These are phyloP conservation scores for Aspergillus campestris DNA, from an alignment of 495 filamentous ascomycete genomes.

Conservation along the genomic window DNA sequence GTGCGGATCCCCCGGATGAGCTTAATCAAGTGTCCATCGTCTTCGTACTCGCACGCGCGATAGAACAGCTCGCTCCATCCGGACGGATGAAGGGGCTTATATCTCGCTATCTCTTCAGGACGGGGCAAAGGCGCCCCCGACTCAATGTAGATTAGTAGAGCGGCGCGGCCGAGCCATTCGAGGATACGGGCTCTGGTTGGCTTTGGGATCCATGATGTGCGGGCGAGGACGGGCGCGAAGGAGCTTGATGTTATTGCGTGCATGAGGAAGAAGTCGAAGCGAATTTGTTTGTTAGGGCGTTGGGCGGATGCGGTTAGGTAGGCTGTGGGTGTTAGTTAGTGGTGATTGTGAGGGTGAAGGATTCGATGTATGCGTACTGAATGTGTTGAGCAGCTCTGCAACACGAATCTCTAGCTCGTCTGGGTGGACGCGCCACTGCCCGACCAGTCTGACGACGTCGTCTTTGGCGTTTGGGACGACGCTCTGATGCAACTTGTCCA, in stretches of 20 bases:
- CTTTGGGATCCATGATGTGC: constrained; percentile 20
- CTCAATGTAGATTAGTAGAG: constrained; percentile 29
- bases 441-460: constrained; percentile 15
- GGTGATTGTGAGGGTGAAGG: background rate
- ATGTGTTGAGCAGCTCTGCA: constrained; percentile 25
- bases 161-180: constrained; percentile 29
- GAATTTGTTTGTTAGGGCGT: constrained; percentile 16
- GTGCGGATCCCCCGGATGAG: constrained; percentile 28
- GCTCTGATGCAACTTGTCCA: constrained; percentile 14
- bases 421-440: constrained; percentile 11
- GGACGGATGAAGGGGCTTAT: constrained; percentile 10
- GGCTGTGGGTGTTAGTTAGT: background rate
- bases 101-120: constrained; percentile 10
- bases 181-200: constrained; percentile 21
- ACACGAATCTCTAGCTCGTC: constrained; percentile 14
- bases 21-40: constrained; percentile 34
- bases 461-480: constrained; percentile 7
- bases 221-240: constrained; percentile 18
- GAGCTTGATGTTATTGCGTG: constrained; percentile 28
- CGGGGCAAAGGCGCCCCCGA: constrained; percentile 11
- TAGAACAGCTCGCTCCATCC: constrained; percentile 24
- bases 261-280: constrained; percentile 37
- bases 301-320: constrained; percentile 20
- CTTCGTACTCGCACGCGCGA: constrained; percentile 18
- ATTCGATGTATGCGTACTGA: constrained; percentile 1